Conservation (phyloP, 1,139 yeast species). For the Meyerozyma carpophila region DNA sequence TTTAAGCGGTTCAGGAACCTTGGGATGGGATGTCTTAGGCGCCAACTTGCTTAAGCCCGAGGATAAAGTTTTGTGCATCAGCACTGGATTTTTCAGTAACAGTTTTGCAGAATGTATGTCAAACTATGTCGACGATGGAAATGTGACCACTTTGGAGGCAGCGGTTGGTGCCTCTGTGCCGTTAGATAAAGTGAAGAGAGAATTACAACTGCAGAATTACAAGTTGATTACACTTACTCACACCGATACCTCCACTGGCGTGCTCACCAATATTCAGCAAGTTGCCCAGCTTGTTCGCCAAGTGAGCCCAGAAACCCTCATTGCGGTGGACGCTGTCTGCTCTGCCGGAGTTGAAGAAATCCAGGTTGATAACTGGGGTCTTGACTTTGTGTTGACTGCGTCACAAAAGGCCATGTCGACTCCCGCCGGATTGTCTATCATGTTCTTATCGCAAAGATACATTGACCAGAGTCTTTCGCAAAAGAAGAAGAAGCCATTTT, state of each 20-base stretch:
- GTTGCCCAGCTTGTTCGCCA: conserved; percentile 4
- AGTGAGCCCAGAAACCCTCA: conserved; percentile 6
- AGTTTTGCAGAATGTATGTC: conserved; percentile 3
- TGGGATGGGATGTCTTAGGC: conserved; percentile 4
- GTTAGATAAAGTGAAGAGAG: not conserved
- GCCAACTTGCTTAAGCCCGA: conserved; percentile 2
- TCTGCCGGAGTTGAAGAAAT: conserved; percentile 10
- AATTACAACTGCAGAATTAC: not conserved
- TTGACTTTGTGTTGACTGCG: conserved; percentile 9
- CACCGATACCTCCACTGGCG: conserved; percentile 9
- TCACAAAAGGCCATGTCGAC: conserved; percentile 4
- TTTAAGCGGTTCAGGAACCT: conserved; percentile 3
- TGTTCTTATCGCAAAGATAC: conserved; percentile 2
- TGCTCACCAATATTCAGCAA: conserved; percentile 6
- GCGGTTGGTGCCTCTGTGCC: conserved; percentile 1
- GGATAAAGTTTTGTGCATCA: conserved; percentile 2
- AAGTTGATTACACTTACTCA: conserved; percentile 7
- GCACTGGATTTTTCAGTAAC: conserved; percentile 4
- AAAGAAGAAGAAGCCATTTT: conserved; percentile 1
- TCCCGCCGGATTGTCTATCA: conserved; percentile 4
- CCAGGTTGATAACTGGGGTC: conserved; percentile 9
- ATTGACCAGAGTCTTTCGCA: conserved; percentile 1
- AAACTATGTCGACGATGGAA: conserved; percentile 1
- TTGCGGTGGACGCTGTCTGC: conserved; percentile 9
- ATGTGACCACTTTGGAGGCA: conserved; percentile 2